Evolutionary conservation across 345 rosid species (phyloP), one percentile per base, ranked within the genome.

Genomic region (Linum lewisii): DNA sequence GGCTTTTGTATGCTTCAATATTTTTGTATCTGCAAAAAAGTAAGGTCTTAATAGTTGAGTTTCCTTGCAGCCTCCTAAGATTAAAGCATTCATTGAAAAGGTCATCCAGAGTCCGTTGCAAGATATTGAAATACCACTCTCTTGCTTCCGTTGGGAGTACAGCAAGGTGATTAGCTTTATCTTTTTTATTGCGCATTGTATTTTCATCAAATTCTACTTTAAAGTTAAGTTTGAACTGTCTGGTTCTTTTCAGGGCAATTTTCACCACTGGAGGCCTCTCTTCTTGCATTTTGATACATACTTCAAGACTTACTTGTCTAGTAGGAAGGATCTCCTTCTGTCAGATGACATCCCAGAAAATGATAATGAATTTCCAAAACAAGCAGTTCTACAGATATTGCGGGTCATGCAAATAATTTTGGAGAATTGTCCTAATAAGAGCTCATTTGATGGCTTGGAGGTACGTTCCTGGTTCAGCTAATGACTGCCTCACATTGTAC

Each of bases 181-280:
- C 11, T 36, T 56, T 62, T n/a, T 19, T 60, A 42, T n/a, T 52
- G 38, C n/a, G 11, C 54, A 6, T 21, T 18, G 37, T 64, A 54
- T 20, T 36, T 51, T 53, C 49, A 10, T 32, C 21, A 13, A 24
- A 15, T 44, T 58, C 36, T 21, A 15, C 22, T 57, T 25, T 21
- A 20, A 3, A 62, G 60, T 45, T 59, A 4, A 57, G 80, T 78
- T 69, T 2, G 6, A 75, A 59, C 22, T 19, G 18, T 54, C 60
- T 56, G 21, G 63, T 75, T 72, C 34, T 55, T 53, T 70, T 26
- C 84, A 92, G 98, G 98, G 98, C 16, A 92, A 83, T 73, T 88
- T 88, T 72, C 93, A 88, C 82, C 96, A 92, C 75, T 92, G 98
- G 98, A 84, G 93, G 76, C 95, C 89, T 1, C 59, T 92, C 70